Evolutionary conservation across 345 rosid species (phyloP), one percentile per base, ranked within the genome.

Genomic region (Eucalyptus marginata): DNA sequence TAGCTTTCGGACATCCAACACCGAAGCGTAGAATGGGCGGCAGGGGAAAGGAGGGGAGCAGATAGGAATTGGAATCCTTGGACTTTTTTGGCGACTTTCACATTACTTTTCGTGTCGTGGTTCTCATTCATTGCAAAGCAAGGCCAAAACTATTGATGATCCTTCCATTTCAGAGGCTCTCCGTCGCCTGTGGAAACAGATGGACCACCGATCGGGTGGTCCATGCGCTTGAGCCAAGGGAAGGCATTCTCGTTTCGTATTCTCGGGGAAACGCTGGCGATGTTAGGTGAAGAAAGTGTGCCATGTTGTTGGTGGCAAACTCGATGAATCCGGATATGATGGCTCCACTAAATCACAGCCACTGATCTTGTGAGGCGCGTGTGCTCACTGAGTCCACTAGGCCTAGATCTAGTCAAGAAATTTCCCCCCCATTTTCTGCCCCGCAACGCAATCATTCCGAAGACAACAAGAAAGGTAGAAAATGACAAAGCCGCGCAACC

Each of bases 241-340:
- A 40, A 76, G 83, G 1, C 83, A 40, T 76, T 76, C 40, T 9
- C 22, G 13, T 76, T 33, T 40, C 29, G 0, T 76, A 6, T 18
- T 36, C 43, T 76, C 8, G 8, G 47, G 80, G 46, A 71, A 18
- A 71, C 3, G 20, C 40, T 18, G 46, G 44, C 7, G 27, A 64
- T 0, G 76, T n/a, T 7, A 29, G 76, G 36, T 64, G 76, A n/a
- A 64, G 36, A 14, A n/a, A 64, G 76, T 13, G 76, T 14, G 8
- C 5, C 10, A 0, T 64, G 5, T 14, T n/a, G 31, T 58, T 25
- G 13, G 13, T n/a, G n/a, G n/a, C n/a, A n/a, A n/a, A n/a, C n/a
- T n/a, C n/a, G n/a, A n/a, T n/a, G n/a, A n/a, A n/a, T n/a, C n/a
- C n/a, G n/a, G n/a, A n/a, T n/a, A n/a, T n/a, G n/a, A n/a, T n/a